These are phyloP conservation scores for Fusarium odoratissimum DNA, from an alignment of 2,329 filamentous ascomycete species.

Conservation along the genomic window DNA sequence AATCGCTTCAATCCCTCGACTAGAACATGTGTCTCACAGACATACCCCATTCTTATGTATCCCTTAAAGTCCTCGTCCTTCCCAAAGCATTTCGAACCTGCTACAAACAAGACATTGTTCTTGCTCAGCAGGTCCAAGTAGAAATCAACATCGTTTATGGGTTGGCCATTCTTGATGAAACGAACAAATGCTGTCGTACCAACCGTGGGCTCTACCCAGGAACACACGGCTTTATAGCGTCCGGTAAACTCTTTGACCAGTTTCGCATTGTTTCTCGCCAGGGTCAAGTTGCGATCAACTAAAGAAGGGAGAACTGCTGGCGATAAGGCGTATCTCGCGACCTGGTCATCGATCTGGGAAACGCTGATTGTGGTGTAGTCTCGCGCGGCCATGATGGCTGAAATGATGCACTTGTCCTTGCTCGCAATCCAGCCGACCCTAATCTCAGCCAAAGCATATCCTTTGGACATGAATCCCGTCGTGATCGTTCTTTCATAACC, in stretches of 20 bases:
- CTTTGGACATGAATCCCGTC: slow-evolving; percentile 87
- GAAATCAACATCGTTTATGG: slow-evolving; percentile 78
- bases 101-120: slow-evolving; percentile 79
- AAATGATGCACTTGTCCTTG: slow-evolving; percentile 70
- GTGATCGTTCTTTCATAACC: slow-evolving; percentile 77
- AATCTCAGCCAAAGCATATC: slow-evolving; percentile 84
- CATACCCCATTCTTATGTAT: slow-evolving; percentile 82
- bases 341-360: slow-evolving; percentile 81
- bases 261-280: slow-evolving; percentile 75
- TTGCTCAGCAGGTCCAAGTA: slow-evolving; percentile 75
- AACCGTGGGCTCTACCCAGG: slow-evolving; percentile 79
- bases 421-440: slow-evolving; percentile 86
- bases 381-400: slow-evolving; percentile 71
- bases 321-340: slow-evolving; percentile 80
- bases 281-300: slow-evolving; percentile 65
- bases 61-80: slow-evolving; percentile 73
- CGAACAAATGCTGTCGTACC: slow-evolving; percentile 84
- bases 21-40: slow-evolving; percentile 76
- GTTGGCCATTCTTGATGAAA: slow-evolving; percentile 69
- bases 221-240: slow-evolving; percentile 70
- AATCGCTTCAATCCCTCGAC: slow-evolving; percentile 70
- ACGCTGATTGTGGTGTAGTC: slow-evolving; percentile 91
- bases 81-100: slow-evolving; percentile 80
- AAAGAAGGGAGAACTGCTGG: slow-evolving; percentile 53
- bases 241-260: slow-evolving; percentile 76